Evolutionary conservation across 192 early-diverging fungal species (phyloP).

Genomic region (Pilobolus umbonatus): DNA sequence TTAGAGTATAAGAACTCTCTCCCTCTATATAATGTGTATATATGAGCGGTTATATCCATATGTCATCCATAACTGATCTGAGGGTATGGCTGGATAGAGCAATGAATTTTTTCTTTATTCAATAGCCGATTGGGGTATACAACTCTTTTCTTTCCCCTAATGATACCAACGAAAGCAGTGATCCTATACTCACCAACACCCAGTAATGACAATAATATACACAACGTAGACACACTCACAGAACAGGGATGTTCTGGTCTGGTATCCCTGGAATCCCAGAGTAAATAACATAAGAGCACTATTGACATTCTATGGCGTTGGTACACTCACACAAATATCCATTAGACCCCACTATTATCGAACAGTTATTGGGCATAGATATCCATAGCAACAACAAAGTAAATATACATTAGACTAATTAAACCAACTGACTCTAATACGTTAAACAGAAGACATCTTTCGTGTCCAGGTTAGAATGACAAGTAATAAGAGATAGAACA

Average conservation of each 20-base stretch:
- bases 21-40: too few relatives aligned
- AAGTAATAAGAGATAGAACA: background rate
- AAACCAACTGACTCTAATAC: background rate
- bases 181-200: slow-evolving; percentile 5
- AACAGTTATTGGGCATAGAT: background rate
- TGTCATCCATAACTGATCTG: too few relatives aligned
- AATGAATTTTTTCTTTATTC: background rate
- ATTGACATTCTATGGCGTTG: background rate
- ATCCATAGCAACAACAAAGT: background rate
- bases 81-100: too few relatives aligned
- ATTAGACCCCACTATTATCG: background rate
- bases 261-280: background rate
- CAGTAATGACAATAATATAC: background rate
- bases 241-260: slow-evolving; percentile 4
- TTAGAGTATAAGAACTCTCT: too few relatives aligned
- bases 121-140: background rate
- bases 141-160: background rate
- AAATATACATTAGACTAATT: background rate
- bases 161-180: slow-evolving; percentile 8
- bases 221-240: background rate
- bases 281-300: background rate
- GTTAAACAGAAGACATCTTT: too few relatives aligned
- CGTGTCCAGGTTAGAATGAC: too few relatives aligned
- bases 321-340: background rate
- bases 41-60: too few relatives aligned